Conservation (phyloP, 345 rosid genomes). For the Microcos paniculata region DNA sequence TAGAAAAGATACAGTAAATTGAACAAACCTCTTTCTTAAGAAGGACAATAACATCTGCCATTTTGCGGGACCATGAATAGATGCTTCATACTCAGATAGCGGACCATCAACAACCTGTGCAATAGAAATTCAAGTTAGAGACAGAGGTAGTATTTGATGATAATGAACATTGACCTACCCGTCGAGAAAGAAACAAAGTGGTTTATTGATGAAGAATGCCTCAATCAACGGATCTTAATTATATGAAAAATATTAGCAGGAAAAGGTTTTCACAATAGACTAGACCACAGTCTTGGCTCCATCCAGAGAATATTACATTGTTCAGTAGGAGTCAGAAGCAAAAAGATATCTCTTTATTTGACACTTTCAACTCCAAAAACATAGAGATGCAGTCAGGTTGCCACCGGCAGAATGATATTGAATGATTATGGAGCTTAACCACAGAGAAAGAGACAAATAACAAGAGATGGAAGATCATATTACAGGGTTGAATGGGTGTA, state of each 20-base stretch:
- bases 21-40: slow-evolving; percentile 34
- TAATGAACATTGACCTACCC: neutral
- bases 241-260: neutral
- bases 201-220: neutral
- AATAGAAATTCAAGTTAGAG: neutral
- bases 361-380: neutral
- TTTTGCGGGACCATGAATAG: slow-evolving; percentile 43
- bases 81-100: slow-evolving; percentile 42
- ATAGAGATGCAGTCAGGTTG: neutral
- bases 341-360: neutral
- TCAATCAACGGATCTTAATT: neutral
- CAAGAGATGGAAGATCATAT: neutral
- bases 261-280: neutral
- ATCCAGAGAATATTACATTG: neutral
- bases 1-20: neutral
- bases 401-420: neutral
- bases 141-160: neutral
- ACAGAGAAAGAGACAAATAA: neutral
- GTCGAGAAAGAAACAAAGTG: neutral
- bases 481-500: neutral
- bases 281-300: neutral
- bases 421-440: neutral
- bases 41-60: slow-evolving; percentile 49
- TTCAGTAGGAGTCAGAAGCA: neutral
- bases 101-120: slow-evolving; percentile 44